Evolutionary conservation across 2,329 filamentous ascomycete genomes (phyloP).

Genomic region (Tricladium varicosporioides): DNA sequence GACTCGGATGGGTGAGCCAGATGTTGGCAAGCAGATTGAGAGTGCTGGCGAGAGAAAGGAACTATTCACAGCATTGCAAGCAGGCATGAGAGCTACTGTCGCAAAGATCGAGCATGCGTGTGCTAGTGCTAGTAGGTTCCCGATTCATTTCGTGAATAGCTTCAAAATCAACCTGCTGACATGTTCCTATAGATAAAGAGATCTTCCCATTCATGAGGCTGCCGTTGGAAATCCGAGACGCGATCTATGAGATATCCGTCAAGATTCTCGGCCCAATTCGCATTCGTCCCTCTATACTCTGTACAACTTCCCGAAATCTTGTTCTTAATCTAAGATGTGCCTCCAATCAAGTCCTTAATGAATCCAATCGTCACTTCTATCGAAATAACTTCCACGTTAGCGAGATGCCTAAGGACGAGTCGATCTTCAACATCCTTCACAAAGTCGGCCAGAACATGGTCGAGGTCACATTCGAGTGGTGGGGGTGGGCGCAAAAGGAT

Average conservation of each 20-base stretch:
- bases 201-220: background rate
- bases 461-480: background rate
- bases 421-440: background rate
- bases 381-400: background rate
- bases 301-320: background rate
- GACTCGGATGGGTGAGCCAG: constrained; percentile 15
- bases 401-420: background rate
- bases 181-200: background rate
- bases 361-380: background rate
- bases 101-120: too few relatives aligned
- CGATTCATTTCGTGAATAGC: too few relatives aligned
- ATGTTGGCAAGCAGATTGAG: constrained; percentile 16
- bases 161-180: background rate
- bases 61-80: background rate
- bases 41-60: background rate
- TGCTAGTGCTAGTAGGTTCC: too few relatives aligned
- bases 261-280: too few relatives aligned
- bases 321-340: background rate
- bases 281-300: too few relatives aligned
- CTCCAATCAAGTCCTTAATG: background rate
- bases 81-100: too few relatives aligned
- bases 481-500: background rate
- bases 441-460: background rate
- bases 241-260: background rate
- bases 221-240: background rate